phyloP scores from a whole-genome alignment of 169 alveolate genomes.

The Theileria parva region DNA sequence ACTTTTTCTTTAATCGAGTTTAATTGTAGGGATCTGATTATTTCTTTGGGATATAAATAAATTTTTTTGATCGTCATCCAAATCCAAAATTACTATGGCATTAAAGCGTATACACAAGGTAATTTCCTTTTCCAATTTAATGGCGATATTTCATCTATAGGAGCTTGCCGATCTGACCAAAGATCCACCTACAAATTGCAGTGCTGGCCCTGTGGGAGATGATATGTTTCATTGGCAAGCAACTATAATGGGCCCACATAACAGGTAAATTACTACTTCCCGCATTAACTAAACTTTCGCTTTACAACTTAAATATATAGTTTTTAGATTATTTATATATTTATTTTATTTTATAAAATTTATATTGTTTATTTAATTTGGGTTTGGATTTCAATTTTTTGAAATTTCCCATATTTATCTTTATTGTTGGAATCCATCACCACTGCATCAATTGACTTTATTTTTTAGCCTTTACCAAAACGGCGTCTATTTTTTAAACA shows the following conservation, averaged over 20 bases:
- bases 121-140: not conserved
- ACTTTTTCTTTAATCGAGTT: slow-evolving; percentile 4
- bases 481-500: slow-evolving; percentile 97
- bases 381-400: not conserved
- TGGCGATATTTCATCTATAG: slow-evolving; percentile 62
- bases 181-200: slow-evolving; percentile 99
- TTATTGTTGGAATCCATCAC: not conserved
- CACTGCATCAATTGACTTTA: slow-evolving; percentile 25
- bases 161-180: slow-evolving; percentile 94
- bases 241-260: slow-evolving; percentile 99
- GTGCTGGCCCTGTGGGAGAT: slow-evolving; percentile 97
- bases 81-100: slow-evolving; percentile 79
- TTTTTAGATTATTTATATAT: not conserved
- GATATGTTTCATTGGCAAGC: slow-evolving; percentile 99
- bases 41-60: not conserved
- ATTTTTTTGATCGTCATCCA: slow-evolving; percentile 4
- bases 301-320: not conserved
- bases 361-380: not conserved
- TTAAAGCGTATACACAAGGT: slow-evolving; percentile 89
- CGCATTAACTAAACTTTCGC: not conserved
- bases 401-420: slow-evolving; percentile 4
- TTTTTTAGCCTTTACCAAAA: slow-evolving; percentile 92
- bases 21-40: not conserved
- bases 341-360: not conserved
- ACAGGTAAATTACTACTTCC: slow-evolving; percentile 73